Evolutionary conservation across 192 early-diverging fungal species (phyloP), one percentile per base, ranked within the genome.

Genomic region (Backusella tuberculispora): DNA sequence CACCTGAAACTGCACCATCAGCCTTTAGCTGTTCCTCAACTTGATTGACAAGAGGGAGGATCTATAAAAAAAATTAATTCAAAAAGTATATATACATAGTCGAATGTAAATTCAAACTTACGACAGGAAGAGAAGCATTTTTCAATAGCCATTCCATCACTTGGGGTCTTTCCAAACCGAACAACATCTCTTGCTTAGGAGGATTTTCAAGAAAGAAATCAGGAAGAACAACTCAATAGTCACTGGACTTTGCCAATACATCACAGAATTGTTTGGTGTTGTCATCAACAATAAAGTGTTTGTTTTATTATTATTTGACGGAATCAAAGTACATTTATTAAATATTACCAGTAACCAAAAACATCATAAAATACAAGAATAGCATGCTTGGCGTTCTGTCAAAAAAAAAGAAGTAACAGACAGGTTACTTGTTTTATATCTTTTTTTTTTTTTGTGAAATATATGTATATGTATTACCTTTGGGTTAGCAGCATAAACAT

Each of bases 221-320:
- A 17, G 92, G 92, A 26, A 89, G 84, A 21, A 88, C 76, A 0
- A 94, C 83, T 47, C 83, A 82, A 80, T 84, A 92, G 5, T 90
- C 80, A 37, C 89, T 60, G 47, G 76, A 21, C 26, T 75, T 47
- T 63, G 83, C 75, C 8, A 85, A 87, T 47, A 79, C 81, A 64
- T 87, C 88, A 74, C 86, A 85, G 60, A 91, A 88, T 81, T 94
- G 92, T 68, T 82, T 69, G 24, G 85, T 85, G 66, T 92, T 91
- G 29, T 86, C 80, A 47, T 12, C 24, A 56, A 24, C 19, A 0
- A 56, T 56, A 21, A 56, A 12, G 19, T 10, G 19, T 7, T 24
- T 10, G 17, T 6, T 48, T n/a, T 56, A 24, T 19, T 9, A n/a
- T n/a, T n/a, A n/a, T n/a, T n/a, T n/a, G n/a, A n/a, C n/a, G n/a